These are phyloP conservation scores for Zymoseptoria brevis DNA, from an alignment of 2,329 filamentous ascomycete genomes.

Conservation along the genomic window DNA sequence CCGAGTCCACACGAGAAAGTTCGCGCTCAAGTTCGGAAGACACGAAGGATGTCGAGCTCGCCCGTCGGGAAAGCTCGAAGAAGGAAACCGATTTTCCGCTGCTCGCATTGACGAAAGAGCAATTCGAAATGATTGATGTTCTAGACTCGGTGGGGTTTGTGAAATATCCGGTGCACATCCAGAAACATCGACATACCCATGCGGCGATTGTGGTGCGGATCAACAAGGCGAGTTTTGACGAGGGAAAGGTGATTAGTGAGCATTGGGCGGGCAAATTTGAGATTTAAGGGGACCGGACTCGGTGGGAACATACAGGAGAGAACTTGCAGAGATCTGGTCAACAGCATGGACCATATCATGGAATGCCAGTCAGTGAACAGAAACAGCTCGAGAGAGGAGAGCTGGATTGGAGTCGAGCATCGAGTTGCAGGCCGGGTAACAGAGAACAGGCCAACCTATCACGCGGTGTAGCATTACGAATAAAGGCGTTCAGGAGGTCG, in stretches of 20 bases:
- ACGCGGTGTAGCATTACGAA: background rate
- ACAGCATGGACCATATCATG: background rate
- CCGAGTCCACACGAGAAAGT: slow-evolving; percentile 16
- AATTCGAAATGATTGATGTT: slow-evolving; percentile 77
- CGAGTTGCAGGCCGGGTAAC: background rate
- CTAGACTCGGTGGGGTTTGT: slow-evolving; percentile 57
- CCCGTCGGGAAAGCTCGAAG: slow-evolving; percentile 19
- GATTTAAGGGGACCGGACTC: slow-evolving; percentile 32
- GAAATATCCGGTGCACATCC: slow-evolving; percentile 62
- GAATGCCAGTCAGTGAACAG: background rate
- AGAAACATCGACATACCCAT: slow-evolving; percentile 71
- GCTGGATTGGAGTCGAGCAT: background rate
- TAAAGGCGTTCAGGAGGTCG: background rate
- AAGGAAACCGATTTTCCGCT: slow-evolving; percentile 46
- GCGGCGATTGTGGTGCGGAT: slow-evolving; percentile 81
- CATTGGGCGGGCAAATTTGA: slow-evolving; percentile 77
- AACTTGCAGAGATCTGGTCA: background rate
- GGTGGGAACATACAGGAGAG: background rate
- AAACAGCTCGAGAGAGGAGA: background rate
- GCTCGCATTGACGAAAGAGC: slow-evolving; percentile 67
- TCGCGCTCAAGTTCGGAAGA: slow-evolving; percentile 21
- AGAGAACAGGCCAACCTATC: background rate
- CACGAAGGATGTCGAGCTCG: slow-evolving; percentile 2
- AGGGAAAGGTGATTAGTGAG: slow-evolving; percentile 67
- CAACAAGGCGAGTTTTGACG: slow-evolving; percentile 58